Percentiles rank a stretch among this genome's conserved stretches.
Evolutionary conservation across 257 asterid species (phyloP).

Genomic region (Nicotiana sylvestris): DNA sequence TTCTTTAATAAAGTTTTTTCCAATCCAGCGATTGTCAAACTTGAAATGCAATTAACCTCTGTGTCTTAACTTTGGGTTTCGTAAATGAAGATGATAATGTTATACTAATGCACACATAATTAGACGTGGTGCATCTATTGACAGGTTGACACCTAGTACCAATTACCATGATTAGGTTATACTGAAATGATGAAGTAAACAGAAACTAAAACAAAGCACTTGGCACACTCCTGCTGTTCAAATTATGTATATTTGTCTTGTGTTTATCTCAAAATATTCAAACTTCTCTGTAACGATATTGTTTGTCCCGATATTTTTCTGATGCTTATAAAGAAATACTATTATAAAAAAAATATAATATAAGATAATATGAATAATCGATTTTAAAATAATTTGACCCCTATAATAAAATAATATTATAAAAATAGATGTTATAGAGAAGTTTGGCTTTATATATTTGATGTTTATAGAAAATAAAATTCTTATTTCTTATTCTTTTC

Average conservation of each 20-base stretch:
- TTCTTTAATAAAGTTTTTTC: not conserved
- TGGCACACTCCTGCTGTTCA: not conserved
- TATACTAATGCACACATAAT: not conserved
- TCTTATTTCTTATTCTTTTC: no score
- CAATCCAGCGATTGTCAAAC: not conserved
- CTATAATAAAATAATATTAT: no score
- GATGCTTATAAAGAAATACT: no score
- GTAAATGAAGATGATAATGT: conserved; percentile 4
- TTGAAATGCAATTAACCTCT: not conserved
- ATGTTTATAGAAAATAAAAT: no score
- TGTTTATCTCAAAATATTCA: not conserved
- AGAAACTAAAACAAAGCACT: not conserved
- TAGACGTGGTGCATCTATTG: not conserved
- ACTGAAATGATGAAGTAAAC: not conserved
- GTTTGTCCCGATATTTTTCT: no score
- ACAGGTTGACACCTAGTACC: not conserved
- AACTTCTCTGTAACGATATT: no score
- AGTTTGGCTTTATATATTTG: no score
- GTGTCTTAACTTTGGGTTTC: not conserved
- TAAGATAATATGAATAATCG: no score
- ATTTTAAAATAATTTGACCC: no score
- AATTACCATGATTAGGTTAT: not conserved
- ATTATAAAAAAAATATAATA: no score
- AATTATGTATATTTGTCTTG: no score
- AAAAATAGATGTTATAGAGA: no score